A percentile compares a stretch with the other conserved stretches of the same genome.
Evolutionary conservation across 2,329 filamentous ascomycete species (phyloP).

Genomic region (Apiospora rasikravindrae): DNA sequence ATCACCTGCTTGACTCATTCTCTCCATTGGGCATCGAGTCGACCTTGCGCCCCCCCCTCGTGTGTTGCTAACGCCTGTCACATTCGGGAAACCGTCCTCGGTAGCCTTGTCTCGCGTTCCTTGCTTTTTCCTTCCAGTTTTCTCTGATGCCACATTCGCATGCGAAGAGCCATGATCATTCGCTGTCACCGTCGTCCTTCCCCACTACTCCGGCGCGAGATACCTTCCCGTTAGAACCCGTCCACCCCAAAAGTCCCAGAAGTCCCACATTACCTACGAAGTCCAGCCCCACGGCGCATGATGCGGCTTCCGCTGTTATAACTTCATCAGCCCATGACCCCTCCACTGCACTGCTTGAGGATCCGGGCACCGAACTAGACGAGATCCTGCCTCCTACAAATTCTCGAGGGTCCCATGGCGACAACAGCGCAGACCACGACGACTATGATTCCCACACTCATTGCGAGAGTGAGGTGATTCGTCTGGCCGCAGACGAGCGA

Average conservation of each 20-base stretch:
- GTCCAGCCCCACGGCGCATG: background rate
- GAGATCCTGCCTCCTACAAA: background rate
- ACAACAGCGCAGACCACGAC: conserved; percentile 14
- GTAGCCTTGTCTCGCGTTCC: background rate
- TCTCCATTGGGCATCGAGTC: background rate
- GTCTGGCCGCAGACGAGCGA: conserved; percentile 28
- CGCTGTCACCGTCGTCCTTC: background rate
- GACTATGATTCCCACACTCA: conserved; percentile 31
- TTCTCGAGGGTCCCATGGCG: conserved; percentile 25
- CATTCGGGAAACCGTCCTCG: background rate
- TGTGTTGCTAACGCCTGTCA: background rate
- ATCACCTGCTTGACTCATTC: conserved; percentile 5
- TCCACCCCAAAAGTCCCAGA: background rate
- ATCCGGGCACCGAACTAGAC: background rate
- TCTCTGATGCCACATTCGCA: conserved; percentile 11
- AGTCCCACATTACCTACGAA: background rate
- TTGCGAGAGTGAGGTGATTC: conserved; percentile 30
- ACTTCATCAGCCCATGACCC: conserved; percentile 13
- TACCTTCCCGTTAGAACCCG: conserved; percentile 12
- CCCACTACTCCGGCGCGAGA: conserved; percentile 11
- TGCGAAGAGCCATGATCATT: conserved; percentile 8
- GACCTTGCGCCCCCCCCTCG: background rate
- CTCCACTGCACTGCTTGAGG: conserved; percentile 3
- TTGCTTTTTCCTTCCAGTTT: conserved; percentile 8
- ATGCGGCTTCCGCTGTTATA: conserved; percentile 11